A percentile compares a stretch with the other conserved stretches of the same genome.
Conservation (phyloP, 768 basidiomycete species). For the Russula vinacea region DNA sequence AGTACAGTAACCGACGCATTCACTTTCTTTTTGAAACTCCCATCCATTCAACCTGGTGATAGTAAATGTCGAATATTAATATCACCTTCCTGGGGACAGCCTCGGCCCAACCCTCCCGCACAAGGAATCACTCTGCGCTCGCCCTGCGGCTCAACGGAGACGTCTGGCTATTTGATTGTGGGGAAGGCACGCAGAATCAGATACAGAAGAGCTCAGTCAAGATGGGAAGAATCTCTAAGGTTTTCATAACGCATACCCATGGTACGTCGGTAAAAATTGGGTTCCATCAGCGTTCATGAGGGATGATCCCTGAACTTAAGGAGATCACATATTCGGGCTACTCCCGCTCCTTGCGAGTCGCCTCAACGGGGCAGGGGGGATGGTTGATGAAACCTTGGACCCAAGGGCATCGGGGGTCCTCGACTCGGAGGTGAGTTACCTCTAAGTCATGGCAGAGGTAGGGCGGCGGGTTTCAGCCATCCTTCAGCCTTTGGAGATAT, state of each 20-base stretch:
- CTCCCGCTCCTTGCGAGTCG: constrained; percentile 64
- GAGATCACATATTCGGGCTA: constrained; percentile 80
- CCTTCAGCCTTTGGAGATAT: constrained; percentile 70
- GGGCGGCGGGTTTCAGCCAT: constrained; percentile 5
- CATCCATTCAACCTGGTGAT: background rate
- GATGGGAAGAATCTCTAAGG: constrained; percentile 75
- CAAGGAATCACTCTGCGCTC: constrained; percentile 73
- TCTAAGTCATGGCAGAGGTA: background rate
- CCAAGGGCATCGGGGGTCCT: constrained; percentile 42
- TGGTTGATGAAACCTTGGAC: constrained; percentile 56
- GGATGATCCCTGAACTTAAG: constrained; percentile 38
- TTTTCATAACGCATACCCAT: constrained; percentile 89
- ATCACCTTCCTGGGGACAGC: constrained; percentile 80
- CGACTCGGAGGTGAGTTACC: constrained; percentile 22
- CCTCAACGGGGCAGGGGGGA: constrained; percentile 73
- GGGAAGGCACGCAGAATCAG: constrained; percentile 79
- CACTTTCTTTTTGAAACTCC: constrained; percentile 23
- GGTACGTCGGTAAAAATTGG: constrained; percentile 43
- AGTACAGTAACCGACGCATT: background rate
- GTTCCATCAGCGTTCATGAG: constrained; percentile 6
- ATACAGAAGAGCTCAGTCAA: constrained; percentile 69
- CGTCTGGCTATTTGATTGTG: constrained; percentile 85
- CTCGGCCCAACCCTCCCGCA: constrained; percentile 75
- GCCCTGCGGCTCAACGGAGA: constrained; percentile 63
- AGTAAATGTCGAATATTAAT: constrained; percentile 38